Evolutionary conservation across 192 early-diverging fungal species (phyloP).

Genomic region (Globomyces pollinis-pini): DNA sequence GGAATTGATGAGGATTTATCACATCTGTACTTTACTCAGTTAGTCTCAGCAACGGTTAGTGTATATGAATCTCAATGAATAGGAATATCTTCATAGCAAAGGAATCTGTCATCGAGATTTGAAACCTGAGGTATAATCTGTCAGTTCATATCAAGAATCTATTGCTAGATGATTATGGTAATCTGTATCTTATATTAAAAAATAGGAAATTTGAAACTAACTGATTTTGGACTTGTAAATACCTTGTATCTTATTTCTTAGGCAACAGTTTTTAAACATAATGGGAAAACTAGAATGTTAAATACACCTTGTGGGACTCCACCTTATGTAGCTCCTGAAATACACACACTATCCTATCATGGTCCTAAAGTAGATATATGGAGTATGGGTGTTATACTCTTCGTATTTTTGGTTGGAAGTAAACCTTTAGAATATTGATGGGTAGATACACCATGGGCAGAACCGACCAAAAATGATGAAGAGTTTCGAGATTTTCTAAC

Average conservation of each 20-base stretch:
- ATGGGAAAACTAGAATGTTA: conserved; percentile 43
- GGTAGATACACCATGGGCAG: conserved; percentile 56
- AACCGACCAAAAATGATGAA: conserved; percentile 49
- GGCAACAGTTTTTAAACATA: conserved; percentile 54
- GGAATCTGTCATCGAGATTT: conserved; percentile 65
- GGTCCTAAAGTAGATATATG: conserved; percentile 62
- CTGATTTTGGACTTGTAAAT: conserved; percentile 70
- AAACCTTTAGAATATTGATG: background rate
- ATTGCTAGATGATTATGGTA: conserved; percentile 39
- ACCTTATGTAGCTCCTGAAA: conserved; percentile 59
- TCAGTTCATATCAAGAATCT: conserved; percentile 36
- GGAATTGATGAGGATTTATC: conserved; percentile 64
- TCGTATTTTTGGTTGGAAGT: conserved; percentile 57
- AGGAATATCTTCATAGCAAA: conserved; percentile 41
- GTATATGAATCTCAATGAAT: too few relatives aligned
- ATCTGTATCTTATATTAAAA: background rate
- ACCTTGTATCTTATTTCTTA: too few relatives aligned
- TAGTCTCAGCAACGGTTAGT: conserved; percentile 39
- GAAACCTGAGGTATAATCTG: conserved; percentile 53
- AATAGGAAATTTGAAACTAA: conserved; percentile 53
- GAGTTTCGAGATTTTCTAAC: conserved; percentile 47
- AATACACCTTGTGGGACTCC: conserved; percentile 66
- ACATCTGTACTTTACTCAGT: conserved; percentile 64
- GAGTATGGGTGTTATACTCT: conserved; percentile 65
- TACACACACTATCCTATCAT: conserved; percentile 45